Evolutionary conservation across 1,284 basidiomycete species (phyloP).

Genomic region (Ustilago lituana): DNA sequence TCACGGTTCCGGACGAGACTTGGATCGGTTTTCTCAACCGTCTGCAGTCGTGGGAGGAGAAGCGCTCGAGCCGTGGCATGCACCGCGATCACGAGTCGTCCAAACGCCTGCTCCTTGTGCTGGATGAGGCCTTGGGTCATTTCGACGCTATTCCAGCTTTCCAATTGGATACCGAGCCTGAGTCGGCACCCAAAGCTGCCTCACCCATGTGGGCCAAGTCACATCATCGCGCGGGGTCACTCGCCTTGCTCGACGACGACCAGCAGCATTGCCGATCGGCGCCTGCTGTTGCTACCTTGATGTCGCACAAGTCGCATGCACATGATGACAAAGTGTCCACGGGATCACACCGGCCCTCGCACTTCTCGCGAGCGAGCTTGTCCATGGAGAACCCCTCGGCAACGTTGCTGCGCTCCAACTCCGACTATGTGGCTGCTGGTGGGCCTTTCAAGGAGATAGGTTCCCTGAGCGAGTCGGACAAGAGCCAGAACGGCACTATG

Average conservation of each 20-base stretch:
- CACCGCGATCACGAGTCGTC: constrained; percentile 45
- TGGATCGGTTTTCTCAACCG: constrained; percentile 60
- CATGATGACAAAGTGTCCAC: not conserved
- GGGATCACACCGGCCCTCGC: constrained; percentile 10
- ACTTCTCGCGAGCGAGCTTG: constrained; percentile 26
- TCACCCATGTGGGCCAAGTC: constrained; percentile 38
- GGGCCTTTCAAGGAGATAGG: constrained; percentile 28
- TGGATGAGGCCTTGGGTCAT: constrained; percentile 48
- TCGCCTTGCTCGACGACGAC: constrained; percentile 19
- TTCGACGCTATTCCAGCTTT: constrained; percentile 46
- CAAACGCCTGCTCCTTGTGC: constrained; percentile 48
- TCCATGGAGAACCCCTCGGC: constrained; percentile 29
- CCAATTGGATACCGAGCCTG: constrained; percentile 31
- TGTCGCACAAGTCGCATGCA: constrained; percentile 4
- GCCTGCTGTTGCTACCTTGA: constrained; percentile 30
- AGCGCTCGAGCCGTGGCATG: constrained; percentile 34
- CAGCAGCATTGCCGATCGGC: constrained; percentile 55
- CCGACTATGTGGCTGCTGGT: constrained; percentile 17
- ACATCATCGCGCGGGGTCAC: constrained; percentile 23
- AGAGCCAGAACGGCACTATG: constrained; percentile 38
- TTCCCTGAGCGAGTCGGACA: constrained; percentile 32
- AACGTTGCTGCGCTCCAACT: constrained; percentile 26
- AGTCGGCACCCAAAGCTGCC: constrained; percentile 16
- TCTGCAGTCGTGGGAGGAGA: constrained; percentile 51
- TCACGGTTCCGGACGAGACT: constrained; percentile 57